Evolutionary conservation across 345 rosid genomes (phyloP), one percentile per base, ranked within the genome.

Genomic region (Anastatica hierochuntica): DNA sequence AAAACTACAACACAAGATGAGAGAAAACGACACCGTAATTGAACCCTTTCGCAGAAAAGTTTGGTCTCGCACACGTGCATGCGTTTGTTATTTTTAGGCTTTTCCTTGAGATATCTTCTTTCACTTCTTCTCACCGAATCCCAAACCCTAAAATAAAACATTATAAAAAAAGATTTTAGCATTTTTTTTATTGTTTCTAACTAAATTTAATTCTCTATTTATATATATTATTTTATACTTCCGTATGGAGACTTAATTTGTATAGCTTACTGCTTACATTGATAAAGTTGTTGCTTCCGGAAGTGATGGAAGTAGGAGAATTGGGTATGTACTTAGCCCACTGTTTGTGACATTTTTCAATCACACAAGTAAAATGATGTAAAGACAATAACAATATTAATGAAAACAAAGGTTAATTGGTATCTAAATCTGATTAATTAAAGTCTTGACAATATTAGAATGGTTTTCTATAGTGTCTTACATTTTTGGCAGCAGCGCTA

Each of bases 241-340:
- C n/a, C n/a, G n/a, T 3, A 19, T 49, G 13, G 52, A 6, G 27
- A n/a, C n/a, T 18, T 26, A 3, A 20, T 49, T 17, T 19, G 42
- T 35, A 44, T 45, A 38, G 50, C 24, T 21, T 74, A 79, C 86
- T n/a, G n/a, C 83, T 77, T 74, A 79, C 86, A 33, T 45, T 62
- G 76, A 60, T 76, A n/a, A n/a, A n/a, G 41, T 24, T 53, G 61
- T 34, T 68, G 76, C 74, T 69, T 58, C 84, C 83, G 7, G 88
- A 77, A 65, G 70, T 54, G 10, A 49, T 14, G 63, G 68, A 61
- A 62, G 95, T 49, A 34, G 85, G 71, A 14, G 98, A 75, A 43
- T 77, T 77, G 58, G 98, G 98, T 44, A 87, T 69, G 75, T 87
- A 87, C 84, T 92, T 84, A 34, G 98, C 92, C 96, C 96, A 86